Evolutionary conservation across 495 filamentous ascomycete genomes (phyloP), one percentile per base, ranked within the genome.

Genomic region (Hapsidospora chrysogenum): DNA sequence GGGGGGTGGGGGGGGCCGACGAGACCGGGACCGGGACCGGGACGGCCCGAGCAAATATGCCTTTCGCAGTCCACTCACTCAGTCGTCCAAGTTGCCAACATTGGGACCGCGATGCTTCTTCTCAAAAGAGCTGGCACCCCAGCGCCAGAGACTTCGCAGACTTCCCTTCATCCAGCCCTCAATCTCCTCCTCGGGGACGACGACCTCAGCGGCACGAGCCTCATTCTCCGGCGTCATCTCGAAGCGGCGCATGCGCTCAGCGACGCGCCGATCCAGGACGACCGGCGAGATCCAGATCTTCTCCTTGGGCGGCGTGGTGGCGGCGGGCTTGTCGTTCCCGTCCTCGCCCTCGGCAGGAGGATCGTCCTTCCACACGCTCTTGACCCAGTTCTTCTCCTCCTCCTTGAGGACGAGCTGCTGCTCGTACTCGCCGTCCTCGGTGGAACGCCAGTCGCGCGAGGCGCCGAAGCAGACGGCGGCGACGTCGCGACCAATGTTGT

Each of bases 341-440:
- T 39, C 41, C 4, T 47, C 41, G 37, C 60, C 46, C 70, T 69
- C 41, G 60, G 60, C 11, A 64, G 83, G 81, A 13, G 70, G 49
- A 10, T 67, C 56, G 17, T 68, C 70, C 51, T 80, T 78, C 56
- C 76, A 74, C 5, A 77, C 74, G 2, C 63, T 68, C 53, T 94
- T 95, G 45, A 76, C 69, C 89, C 92, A 96, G 45, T 93, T 78
- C 29, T 54, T 57, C 53, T 96, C 89, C 57, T 92, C 92, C 37
- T 73, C 55, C 18, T 62, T 57, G 13, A 95, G 65, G n/a, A 71
- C 60, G n/a, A 51, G 54, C 39, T 80, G 66, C 47, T 85, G 80
- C 56, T 95, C 79, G 50, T 66, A 66, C 29, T 47, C 39, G 37
- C 48, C 31, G 37, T 52, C 37, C 15, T 38, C 29, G 31, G 43